phyloP scores from a whole-genome alignment of 805 yeast species.

The Torulaspora franciscae region DNA sequence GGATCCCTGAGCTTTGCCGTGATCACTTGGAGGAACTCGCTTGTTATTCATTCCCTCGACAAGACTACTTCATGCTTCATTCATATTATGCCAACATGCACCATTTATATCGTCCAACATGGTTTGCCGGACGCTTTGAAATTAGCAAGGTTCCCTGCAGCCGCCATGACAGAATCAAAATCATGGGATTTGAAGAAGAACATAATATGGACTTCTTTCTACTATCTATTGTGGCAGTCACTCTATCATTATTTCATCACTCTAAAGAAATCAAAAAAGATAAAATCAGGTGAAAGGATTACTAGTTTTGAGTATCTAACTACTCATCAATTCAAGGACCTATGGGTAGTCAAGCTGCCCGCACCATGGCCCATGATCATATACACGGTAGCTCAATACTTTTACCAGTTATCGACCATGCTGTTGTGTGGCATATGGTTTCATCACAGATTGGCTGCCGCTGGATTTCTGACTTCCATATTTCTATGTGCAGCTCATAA shows the following conservation, averaged over 20 bases:
- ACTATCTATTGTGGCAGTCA: constrained; percentile 86
- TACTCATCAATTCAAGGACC: constrained; percentile 56
- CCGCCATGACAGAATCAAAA: constrained; percentile 50
- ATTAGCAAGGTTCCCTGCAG: constrained; percentile 69
- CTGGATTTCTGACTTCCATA: constrained; percentile 62
- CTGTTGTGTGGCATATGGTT: constrained; percentile 86
- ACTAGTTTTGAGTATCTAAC: constrained; percentile 86
- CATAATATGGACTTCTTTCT: constrained; percentile 69
- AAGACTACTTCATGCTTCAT: constrained; percentile 89
- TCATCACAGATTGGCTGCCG: constrained; percentile 59
- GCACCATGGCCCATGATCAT: constrained; percentile 83
- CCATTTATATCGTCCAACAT: constrained; percentile 82
- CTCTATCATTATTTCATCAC: constrained; percentile 90
- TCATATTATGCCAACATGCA: constrained; percentile 85
- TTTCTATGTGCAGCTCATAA: constrained; percentile 78
- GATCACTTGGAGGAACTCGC: constrained; percentile 90
- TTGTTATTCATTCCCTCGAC: constrained; percentile 86
- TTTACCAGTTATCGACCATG: constrained; percentile 85
- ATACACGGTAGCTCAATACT: constrained; percentile 79
- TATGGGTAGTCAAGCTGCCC: constrained; percentile 84
- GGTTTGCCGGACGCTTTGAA: constrained; percentile 53
- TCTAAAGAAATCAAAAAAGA: constrained; percentile 68
- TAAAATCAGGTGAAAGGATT: constrained; percentile 68
- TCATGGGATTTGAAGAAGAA: constrained; percentile 53
- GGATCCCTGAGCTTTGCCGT: constrained; percentile 94